Base-by-base conservation (phyloP, 345 rosid genomes). In the Murraya koenigii region DNA sequence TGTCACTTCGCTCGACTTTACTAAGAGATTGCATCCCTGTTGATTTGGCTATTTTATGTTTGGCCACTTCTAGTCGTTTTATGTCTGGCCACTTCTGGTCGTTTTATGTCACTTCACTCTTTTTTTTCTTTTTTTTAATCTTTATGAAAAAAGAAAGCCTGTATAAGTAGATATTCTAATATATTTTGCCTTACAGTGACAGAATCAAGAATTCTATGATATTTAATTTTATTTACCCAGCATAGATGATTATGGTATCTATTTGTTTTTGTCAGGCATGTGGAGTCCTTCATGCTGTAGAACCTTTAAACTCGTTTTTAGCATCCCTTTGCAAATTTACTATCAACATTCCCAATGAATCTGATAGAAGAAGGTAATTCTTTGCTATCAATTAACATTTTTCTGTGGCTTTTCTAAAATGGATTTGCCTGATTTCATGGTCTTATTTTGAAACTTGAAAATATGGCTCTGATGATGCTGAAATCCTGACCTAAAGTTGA, bases 281-380 rank as follows among this genome's bases (percentile, higher is more conserved):
- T 87, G 99, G 99, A 71, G 94, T 96, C 80, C 97, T 96, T 83
- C 97, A 84, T 87, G 97, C 97, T 75, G 86, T 94, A 72, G 98
- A 96, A 82, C 99, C 99, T 71, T 88, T 96, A 78, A 96, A 96
- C 85, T 89, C 99, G 41, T 96, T 91, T 85, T 92, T 94, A 79
- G 98, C 99, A 63, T 96, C 99, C 1, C 94, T 92, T 67, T 96
- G 98, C 89, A 96, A 94, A 85, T 91, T 91, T 88, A 92, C 98
- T 0, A 96, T 92, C 79, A 89, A 85, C 86, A 86, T 92, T 80
- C 97, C 99, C 41, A 87, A 68, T 77, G 98, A 94, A 76, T 85
- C 82, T 30, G 98, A 94, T 78, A 92, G 82, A 75, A 91, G 72
- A 89, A 93, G 98, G 98, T 95, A 83, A 13, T 77, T 70, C 72